Evolutionary conservation across 2,329 filamentous ascomycete species (phyloP).

Genomic region (Verticillium nonalfalfae): DNA sequence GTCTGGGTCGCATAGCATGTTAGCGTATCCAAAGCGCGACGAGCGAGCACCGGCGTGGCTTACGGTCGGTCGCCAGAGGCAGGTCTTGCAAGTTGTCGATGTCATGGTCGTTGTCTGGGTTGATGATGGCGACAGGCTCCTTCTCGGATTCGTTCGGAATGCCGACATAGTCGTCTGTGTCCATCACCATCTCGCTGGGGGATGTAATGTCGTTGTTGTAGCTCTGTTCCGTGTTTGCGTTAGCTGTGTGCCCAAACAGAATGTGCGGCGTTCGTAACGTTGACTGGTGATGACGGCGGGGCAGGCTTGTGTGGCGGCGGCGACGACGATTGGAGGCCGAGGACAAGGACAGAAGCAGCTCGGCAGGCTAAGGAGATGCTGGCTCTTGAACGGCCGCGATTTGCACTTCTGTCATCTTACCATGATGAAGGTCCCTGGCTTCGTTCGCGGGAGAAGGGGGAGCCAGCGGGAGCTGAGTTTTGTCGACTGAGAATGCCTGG

Average conservation of each 20-base stretch:
- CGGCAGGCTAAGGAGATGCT: background rate
- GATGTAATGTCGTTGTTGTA: slow-evolving; percentile 45
- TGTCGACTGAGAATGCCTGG: background rate
- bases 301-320: background rate
- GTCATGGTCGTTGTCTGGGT: slow-evolving; percentile 44
- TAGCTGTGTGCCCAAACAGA: background rate
- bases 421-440: background rate
- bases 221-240: slow-evolving; percentile 29
- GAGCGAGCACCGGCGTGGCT: slow-evolving; percentile 13
- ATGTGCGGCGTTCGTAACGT: background rate
- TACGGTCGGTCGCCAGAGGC: slow-evolving; percentile 48
- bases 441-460: background rate
- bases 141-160: slow-evolving; percentile 41
- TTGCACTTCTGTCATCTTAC: background rate
- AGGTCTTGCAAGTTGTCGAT: slow-evolving; percentile 39
- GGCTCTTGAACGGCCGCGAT: background rate
- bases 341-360: background rate
- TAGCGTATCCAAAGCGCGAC: background rate
- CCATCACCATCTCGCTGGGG: slow-evolving; percentile 51
- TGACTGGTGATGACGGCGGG: background rate
- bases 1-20: slow-evolving; percentile 40
- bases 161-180: slow-evolving; percentile 48
- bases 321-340: background rate
- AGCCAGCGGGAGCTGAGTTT: background rate
- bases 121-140: slow-evolving; percentile 48